Conservation (phyloP, 306 rosid species). For the Calophaca sinica region DNA sequence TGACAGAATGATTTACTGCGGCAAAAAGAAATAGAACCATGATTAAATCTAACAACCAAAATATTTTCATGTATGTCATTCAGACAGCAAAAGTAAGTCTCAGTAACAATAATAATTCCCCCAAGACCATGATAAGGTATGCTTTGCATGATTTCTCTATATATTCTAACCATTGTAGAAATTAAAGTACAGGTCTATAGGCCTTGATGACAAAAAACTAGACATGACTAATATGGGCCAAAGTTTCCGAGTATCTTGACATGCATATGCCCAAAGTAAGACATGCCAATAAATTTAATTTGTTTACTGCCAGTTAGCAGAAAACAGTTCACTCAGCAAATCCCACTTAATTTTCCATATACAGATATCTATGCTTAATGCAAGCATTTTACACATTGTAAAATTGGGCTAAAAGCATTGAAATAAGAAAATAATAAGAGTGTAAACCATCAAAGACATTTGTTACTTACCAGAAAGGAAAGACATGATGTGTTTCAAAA, state of each 20-base stretch:
- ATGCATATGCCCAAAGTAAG: background rate
- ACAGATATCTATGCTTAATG: conserved; percentile 6
- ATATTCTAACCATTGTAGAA: conserved; percentile 6
- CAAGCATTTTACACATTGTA: conserved; percentile 9
- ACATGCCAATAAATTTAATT: background rate
- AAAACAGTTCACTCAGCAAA: background rate
- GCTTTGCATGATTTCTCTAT: background rate
- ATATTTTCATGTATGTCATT: conserved; percentile 2
- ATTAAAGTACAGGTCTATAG: conserved; percentile 1
- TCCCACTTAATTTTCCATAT: background rate
- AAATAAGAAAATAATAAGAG: conserved; percentile 18
- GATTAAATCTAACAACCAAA: conserved; percentile 29
- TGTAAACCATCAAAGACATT: conserved; percentile 28
- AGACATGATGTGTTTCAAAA: conserved; percentile 77
- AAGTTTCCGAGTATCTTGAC: conserved; percentile 14
- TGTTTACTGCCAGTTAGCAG: conserved; percentile 12
- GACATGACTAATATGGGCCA: conserved; percentile 16
- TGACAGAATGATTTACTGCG: conserved; percentile 13
- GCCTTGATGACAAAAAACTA: background rate
- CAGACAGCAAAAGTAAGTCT: conserved; percentile 21
- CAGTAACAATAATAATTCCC: background rate
- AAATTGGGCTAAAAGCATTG: conserved; percentile 20
- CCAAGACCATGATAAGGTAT: background rate
- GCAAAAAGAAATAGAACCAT: conserved; percentile 5
- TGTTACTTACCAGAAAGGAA: conserved; percentile 70